Evolutionary conservation across 208 protist species (phyloP).

Genomic region (Acanthamoeba healyi): DNA sequence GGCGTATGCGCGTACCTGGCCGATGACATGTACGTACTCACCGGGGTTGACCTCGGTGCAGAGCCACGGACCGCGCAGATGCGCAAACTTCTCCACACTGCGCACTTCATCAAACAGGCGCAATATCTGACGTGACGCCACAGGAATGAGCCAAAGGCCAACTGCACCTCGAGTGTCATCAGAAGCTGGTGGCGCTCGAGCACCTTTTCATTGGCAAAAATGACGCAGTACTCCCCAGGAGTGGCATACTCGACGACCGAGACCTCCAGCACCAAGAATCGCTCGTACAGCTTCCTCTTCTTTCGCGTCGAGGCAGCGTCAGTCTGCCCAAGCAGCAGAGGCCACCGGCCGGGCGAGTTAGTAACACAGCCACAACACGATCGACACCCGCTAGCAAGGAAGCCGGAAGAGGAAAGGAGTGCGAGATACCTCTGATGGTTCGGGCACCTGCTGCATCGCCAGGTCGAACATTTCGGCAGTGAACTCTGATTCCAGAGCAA

Average conservation of each 20-base stretch:
- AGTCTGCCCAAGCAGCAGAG: neutral
- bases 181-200: neutral
- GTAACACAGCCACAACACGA: no score
- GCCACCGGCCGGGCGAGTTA: neutral
- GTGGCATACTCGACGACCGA: neutral
- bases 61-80: conserved; percentile 5
- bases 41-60: conserved; percentile 45
- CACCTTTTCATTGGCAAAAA: conserved; percentile 41
- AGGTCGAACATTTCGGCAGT: conserved; percentile 62
- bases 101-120: conserved; percentile 32
- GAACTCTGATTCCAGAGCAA: conserved; percentile 16
- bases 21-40: conserved; percentile 66
- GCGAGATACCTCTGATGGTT: neutral
- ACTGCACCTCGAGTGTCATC: neutral
- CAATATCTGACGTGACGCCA: neutral
- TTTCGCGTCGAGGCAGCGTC: neutral
- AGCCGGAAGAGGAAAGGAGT: no score
- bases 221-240: conserved; percentile 1
- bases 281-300: conserved; percentile 14
- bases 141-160: no score
- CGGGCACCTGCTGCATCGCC: conserved; percentile 43
- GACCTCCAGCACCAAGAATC: conserved; percentile 59
- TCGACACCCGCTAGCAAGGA: no score
- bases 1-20: neutral
- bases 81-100: conserved; percentile 50